Conservation (phyloP, 352 stramenopile genomes). For the Pythium aristosporum region DNA sequence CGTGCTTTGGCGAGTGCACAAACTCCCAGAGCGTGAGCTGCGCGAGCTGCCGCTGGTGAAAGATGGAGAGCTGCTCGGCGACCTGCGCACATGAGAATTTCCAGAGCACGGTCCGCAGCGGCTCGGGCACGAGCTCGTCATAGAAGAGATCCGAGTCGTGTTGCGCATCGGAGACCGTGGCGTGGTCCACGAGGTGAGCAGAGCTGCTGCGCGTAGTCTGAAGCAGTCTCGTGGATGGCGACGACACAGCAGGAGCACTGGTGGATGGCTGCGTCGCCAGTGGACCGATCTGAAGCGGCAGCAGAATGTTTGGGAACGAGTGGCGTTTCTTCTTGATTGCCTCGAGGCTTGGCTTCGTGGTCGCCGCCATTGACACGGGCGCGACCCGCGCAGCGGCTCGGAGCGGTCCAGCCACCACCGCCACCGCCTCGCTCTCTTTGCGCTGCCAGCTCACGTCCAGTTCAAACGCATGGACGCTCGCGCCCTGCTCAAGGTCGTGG, state of each 20-base stretch:
- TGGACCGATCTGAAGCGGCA: conserved; percentile 24
- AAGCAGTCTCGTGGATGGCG: conserved; percentile 2
- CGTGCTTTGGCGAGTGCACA: conserved; percentile 42
- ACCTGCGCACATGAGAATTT: conserved; percentile 50
- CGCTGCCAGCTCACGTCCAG: conserved; percentile 21
- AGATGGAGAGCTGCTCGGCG: conserved; percentile 64
- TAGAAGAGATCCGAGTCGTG: conserved; percentile 44
- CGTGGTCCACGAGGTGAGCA: conserved; percentile 14
- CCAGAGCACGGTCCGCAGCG: conserved; percentile 50
- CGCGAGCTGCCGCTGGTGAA: conserved; percentile 56
- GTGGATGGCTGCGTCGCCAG: neutral
- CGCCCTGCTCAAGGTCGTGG: conserved; percentile 40
- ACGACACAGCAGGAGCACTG: neutral
- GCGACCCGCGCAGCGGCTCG: conserved; percentile 17
- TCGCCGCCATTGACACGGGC: conserved; percentile 23
- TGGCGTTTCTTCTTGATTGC: conserved; percentile 55
- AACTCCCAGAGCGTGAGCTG: conserved; percentile 58
- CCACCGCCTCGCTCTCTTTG: conserved; percentile 13
- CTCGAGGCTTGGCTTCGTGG: conserved; percentile 15
- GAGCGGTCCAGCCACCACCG: conserved; percentile 5
- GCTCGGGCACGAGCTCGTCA: conserved; percentile 42
- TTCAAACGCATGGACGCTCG: conserved; percentile 17
- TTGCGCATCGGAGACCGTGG: neutral
- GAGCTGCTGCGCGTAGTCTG: conserved; percentile 21
- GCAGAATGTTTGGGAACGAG: conserved; percentile 64